Conservation (phyloP, 495 filamentous ascomycete species). For the Talaromyces trachyspermus region DNA sequence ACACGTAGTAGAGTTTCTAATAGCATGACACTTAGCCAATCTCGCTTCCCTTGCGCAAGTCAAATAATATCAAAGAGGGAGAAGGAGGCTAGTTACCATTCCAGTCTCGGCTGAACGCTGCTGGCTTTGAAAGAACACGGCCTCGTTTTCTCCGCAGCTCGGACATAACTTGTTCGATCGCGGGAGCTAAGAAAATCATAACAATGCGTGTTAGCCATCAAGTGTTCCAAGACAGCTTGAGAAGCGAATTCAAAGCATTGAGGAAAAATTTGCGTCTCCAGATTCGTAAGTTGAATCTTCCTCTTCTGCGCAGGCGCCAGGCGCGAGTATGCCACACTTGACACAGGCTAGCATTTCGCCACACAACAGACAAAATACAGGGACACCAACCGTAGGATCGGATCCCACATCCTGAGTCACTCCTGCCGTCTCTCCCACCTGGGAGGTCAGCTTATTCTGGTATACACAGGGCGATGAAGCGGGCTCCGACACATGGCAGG, state of each 20-base stretch:
- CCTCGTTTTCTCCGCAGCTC: constrained; percentile 73
- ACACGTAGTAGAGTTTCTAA: constrained; percentile 97
- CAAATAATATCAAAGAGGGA: constrained; percentile 3
- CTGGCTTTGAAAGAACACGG: constrained; percentile 97
- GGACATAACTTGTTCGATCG: constrained; percentile 77
- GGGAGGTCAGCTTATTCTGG: constrained; percentile 81
- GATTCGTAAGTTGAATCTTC: constrained; percentile 9
- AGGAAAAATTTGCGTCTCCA: constrained; percentile 4
- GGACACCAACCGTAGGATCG: constrained; percentile 90
- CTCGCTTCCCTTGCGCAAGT: not conserved
- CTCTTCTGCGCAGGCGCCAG: constrained; percentile 12
- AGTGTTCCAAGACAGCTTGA: constrained; percentile 8
- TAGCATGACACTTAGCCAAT: not conserved
- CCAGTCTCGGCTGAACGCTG: constrained; percentile 93
- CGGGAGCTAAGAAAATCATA: constrained; percentile 60
- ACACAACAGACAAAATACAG: constrained; percentile 46
- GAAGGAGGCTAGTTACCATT: constrained; percentile 61
- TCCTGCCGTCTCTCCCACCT: constrained; percentile 89
- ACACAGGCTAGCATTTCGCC: constrained; percentile 44
- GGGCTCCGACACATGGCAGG: constrained; percentile 80
- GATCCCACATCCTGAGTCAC: constrained; percentile 93
- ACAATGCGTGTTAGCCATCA: constrained; percentile 40
- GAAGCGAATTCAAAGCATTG: constrained; percentile 8
- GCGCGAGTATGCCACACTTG: constrained; percentile 28
- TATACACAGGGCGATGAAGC: constrained; percentile 84